These are phyloP conservation scores for Candida qinlingensis DNA, from an alignment of 805 yeast species.

Conservation along the genomic window DNA sequence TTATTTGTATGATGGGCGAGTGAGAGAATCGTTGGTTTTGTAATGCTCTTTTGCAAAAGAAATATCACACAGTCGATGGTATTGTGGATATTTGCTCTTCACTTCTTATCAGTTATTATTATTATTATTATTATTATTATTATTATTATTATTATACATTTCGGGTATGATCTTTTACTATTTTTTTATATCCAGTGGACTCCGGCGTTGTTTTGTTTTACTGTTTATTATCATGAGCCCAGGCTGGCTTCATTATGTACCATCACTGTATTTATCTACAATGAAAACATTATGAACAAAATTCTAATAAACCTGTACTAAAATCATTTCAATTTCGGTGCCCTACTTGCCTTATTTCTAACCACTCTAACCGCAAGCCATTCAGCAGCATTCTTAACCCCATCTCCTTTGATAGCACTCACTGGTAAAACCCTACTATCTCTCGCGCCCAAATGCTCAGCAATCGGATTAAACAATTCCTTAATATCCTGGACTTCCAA, in stretches of 20 bases:
- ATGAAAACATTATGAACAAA: too few relatives aligned
- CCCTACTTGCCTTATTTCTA: constrained; percentile 33
- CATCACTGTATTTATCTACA: too few relatives aligned
- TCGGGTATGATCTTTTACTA: not conserved
- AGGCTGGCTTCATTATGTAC: too few relatives aligned
- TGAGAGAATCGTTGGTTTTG: not conserved
- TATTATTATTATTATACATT: not conserved
- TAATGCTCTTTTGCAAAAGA: not conserved
- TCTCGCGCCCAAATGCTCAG: constrained; percentile 82
- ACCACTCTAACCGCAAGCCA: constrained; percentile 77
- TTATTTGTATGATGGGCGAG: not conserved
- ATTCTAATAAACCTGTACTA: not conserved
- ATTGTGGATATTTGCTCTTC: too few relatives aligned
- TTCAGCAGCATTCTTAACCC: constrained; percentile 80
- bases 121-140: not conserved
- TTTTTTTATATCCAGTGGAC: too few relatives aligned
- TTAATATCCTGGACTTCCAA: constrained; percentile 76
- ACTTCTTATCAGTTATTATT: not conserved
- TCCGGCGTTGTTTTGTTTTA: too few relatives aligned
- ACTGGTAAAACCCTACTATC: constrained; percentile 89
- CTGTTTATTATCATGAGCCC: too few relatives aligned
- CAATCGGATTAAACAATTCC: constrained; percentile 75
- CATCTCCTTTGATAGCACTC: constrained; percentile 74
- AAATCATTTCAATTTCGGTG: constrained; percentile 26
- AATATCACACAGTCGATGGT: too few relatives aligned